Base-by-base conservation (phyloP, 495 filamentous ascomycete genomes). In the Usnea hakonensis region DNA sequence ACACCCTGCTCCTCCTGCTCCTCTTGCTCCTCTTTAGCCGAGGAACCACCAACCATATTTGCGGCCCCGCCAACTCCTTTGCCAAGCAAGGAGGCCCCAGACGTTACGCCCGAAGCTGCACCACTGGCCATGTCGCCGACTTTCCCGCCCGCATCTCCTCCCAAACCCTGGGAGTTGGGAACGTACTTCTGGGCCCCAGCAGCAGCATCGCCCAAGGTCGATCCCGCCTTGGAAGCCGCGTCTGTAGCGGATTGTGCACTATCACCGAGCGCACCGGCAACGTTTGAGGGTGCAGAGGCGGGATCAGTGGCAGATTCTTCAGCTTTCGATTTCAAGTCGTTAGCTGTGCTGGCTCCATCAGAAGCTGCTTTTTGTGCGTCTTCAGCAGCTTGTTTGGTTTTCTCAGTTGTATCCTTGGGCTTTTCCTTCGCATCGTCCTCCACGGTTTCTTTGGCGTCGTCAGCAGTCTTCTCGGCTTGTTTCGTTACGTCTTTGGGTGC, bases 341-440 rank as follows among this genome's bases (percentile, higher is more conserved):
- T 58, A 9, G 44, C 60, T 9, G 54, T 53, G 19, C 36, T 35
- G 9, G 35, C 37, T n/a, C 52, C 58, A 28, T 46, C 52, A 17
- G 53, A 38, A 26, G 61, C 52, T 33, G 64, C 48, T 17, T 65
- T 55, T 10, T 52, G 41, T 4, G 50, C 55, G 2, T 32, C 55
- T 32, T 61, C 60, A 6, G 43, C 50, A 2, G 41, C 54, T 26
- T 63, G 28, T 46, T 65, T 35, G 1, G 53, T 57, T 7, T 63
- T 57, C 40, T 65, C 56, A 21, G 35, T 41, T 13, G 41, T 21
- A n/a, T 50, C 59, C 32, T 55, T 55, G 9, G 59, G 28, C 14
- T 11, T 50, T 28, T 50, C 46, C 46, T 50, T 50, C 23, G 2
- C 46, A 50, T 17, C 46, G 17, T 50, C 46, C 26, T 30, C 17